These are phyloP conservation scores for Backusella liffmaniae DNA, from an alignment of 192 early-diverging fungal species.

Conservation along the genomic window DNA sequence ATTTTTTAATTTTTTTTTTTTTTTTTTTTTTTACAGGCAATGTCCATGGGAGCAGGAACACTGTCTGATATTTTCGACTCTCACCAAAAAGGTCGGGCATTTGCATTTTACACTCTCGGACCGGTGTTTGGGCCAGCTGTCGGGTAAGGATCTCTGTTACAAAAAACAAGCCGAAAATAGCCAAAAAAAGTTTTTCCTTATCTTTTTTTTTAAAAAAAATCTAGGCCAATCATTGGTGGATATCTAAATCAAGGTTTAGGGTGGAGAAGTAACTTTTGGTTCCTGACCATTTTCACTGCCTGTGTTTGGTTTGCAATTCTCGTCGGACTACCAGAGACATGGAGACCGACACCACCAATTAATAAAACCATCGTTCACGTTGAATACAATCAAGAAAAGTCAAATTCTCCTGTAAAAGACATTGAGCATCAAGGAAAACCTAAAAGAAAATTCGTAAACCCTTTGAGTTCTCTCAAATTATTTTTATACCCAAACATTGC, in stretches of 20 bases:
- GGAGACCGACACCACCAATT: constrained; percentile 6
- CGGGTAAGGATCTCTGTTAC: constrained; percentile 10
- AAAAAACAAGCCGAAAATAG: background rate
- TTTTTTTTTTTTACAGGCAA: constrained; percentile 8
- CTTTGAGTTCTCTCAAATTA: constrained; percentile 19
- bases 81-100: constrained; percentile 32
- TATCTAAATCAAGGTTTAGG: constrained; percentile 37
- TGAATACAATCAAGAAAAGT: background rate
- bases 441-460: constrained; percentile 28
- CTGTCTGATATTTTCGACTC: constrained; percentile 33
- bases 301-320: constrained; percentile 19
- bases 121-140: constrained; percentile 21
- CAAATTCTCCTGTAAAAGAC: constrained; percentile 22
- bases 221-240: constrained; percentile 37
- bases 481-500: constrained; percentile 27
- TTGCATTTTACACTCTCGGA: constrained; percentile 25
- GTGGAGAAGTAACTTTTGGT: constrained; percentile 39
- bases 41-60: constrained; percentile 38
- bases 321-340: constrained; percentile 38
- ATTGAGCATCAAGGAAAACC: background rate
- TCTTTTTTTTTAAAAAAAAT: background rate
- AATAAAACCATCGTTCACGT: background rate
- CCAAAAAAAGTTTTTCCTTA: background rate
- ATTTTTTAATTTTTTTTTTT: background rate
- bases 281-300: constrained; percentile 24